Evolutionary conservation across 257 asterid species (phyloP).

Genomic region (Striga asiatica): DNA sequence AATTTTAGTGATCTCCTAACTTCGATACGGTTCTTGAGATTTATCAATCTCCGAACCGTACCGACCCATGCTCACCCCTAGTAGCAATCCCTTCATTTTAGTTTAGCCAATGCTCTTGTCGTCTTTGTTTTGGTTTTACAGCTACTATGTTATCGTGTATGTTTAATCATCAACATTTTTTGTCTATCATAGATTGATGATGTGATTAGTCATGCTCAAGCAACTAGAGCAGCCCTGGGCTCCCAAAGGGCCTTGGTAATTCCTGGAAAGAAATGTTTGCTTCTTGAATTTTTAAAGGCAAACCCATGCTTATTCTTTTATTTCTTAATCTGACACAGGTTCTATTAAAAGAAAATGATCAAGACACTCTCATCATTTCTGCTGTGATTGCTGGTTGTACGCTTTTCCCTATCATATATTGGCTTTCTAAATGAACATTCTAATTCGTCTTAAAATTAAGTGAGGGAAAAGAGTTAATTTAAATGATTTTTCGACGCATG

Average conservation of each 20-base stretch:
- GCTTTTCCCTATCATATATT: conserved; percentile 77
- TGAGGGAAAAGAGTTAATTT: too few species aligned
- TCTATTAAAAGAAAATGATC: conserved; percentile 79
- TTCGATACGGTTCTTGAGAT: too few species aligned
- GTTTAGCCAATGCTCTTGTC: too few species aligned
- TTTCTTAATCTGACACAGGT: conserved; percentile 37
- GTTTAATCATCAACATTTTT: neutral
- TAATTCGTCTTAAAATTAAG: too few species aligned
- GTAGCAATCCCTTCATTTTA: too few species aligned
- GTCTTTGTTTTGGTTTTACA: too few species aligned
- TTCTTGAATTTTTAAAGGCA: neutral
- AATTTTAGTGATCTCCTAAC: too few species aligned
- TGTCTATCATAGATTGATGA: conserved; percentile 57
- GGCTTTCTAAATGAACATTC: conserved; percentile 91
- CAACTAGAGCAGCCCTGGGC: conserved; percentile 73
- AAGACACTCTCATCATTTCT: conserved; percentile 86
- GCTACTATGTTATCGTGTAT: too few species aligned
- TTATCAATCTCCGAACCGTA: too few species aligned
- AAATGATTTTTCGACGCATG: too few species aligned
- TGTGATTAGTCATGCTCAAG: conserved; percentile 95
- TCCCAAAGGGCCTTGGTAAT: conserved; percentile 87
- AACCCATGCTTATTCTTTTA: neutral
- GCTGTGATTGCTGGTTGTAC: conserved; percentile 98
- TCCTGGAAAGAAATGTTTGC: neutral
- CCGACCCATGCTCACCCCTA: too few species aligned